Evolutionary conservation across 805 yeast genomes (phyloP), one percentile per base, ranked within the genome.

Genomic region (Blastobotrys mokoenaii): DNA sequence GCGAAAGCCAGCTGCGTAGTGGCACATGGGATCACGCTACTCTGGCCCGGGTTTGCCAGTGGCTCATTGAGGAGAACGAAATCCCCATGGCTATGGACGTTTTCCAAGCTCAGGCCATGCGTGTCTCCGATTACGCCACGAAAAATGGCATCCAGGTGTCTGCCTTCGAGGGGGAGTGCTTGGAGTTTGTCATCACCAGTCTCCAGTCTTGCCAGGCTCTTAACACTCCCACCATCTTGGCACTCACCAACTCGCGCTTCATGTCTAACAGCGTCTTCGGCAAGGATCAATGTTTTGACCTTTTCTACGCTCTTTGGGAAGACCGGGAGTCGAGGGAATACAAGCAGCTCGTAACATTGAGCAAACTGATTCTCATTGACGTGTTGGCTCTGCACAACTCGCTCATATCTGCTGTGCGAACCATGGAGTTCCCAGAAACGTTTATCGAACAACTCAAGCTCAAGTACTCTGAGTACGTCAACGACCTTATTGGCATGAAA

Each of bases 11-110:
- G 15, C 45, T 60, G 12, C 47, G 58, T 16, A 50, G 48, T 17
- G 57, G 57, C 11, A 34, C 50, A 10, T 59, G 64, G 63, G 64
- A 60, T 39, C 60, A 60, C 12, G 41, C 57, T 10, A 60, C 65
- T 1, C 18, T 58, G 3, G 46, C 51, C 1, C 50, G 46, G 9
- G 58, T 53, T 2, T 40, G 54, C 11, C 30, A 45, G 12, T 49
- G 14, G 42, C 14, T n/a, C 33, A 25, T 22, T 22, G 27, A 22
- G 27, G 27, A 22, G 2, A 48, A 40, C 9, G 51, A 63, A 38
- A 47, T 48, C 2, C 41, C 47, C 40, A 50, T 61, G 11, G 67
- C 64, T 1, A 46, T 60, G 5, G 59, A 61, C 29, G 44, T 62
- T 1, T 55, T 60, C 38, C 49, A 45, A 3, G 50, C 54, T 47